Conservation (phyloP, 345 rosid genomes). For the Hypericum androsaemum region DNA sequence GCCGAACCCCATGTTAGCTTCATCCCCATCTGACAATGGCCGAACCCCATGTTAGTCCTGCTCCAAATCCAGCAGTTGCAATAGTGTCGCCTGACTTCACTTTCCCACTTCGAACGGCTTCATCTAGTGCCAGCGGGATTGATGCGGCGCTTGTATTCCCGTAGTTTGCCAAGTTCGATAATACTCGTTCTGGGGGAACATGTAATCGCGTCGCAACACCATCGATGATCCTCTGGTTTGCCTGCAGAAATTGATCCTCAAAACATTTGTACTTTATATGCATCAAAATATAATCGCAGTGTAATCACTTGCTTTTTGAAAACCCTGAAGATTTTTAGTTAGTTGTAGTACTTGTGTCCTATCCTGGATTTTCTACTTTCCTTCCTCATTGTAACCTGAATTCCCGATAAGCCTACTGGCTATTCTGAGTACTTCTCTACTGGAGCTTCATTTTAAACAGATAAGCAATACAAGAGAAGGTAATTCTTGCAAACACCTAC, state of each 20-base stretch:
- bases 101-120: conserved; percentile 78
- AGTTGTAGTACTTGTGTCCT: no score
- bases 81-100: conserved; percentile 70
- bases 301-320: no score
- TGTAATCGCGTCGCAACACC: conserved; percentile 72
- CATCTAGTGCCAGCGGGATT: conserved; percentile 87
- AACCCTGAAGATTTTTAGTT: no score
- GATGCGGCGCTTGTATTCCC: conserved; percentile 95
- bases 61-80: conserved; percentile 85
- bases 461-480: no score
- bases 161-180: conserved; percentile 77
- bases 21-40: conserved; percentile 85
- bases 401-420: no score
- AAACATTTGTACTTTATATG: no score
- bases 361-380: no score
- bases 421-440: no score
- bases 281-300: no score
- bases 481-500: no score
- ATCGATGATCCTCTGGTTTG: conserved; percentile 92
- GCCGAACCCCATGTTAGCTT: conserved; percentile 97
- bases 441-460: no score
- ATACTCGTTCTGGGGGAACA: conserved; percentile 66
- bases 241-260: conserved; percentile 40
- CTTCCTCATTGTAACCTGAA: no score
- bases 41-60: conserved; percentile 95